Evolutionary conservation across 2,329 filamentous ascomycete species (phyloP), one percentile per base, ranked within the genome.

Genomic region (Parafenestella ontariensis): DNA sequence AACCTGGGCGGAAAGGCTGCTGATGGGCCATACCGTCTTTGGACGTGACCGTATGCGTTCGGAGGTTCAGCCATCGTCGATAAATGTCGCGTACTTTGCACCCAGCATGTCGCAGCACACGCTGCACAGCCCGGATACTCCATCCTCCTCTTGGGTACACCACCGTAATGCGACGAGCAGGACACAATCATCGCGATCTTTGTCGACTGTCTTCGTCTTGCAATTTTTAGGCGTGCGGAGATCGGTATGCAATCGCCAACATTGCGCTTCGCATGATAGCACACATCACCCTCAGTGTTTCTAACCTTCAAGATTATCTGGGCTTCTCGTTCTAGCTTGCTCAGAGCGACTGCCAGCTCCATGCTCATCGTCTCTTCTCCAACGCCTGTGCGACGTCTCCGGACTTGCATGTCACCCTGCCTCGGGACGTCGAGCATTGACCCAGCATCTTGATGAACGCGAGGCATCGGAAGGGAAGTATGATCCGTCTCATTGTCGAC

Each of bases 381-480:
- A 41, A 34, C 41, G 28, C 46, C 46, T 44, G 39, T 54, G 51
- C 34, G 46, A 46, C 41, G 31, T 53, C 51, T 36, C 48, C 26
- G 42, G 46, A 37, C 34, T 54, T 46, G 46, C 31, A 57, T 43
- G 46, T 42, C 46, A 57, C 13, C 15, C 6, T 45, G 28, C 6
- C 5, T 3, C 7, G 29, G 2, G 42, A 13, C 28, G 13, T 45
- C 28, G 26, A 33, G 20, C 15, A 21, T 8, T n/a, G 21, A n/a
- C 23, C 17, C 18, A 11, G 28, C 41, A 20, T n/a, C 3, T 17
- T 15, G 33, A 20, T 40, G 34, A 41, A 21, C 5, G 31, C 36
- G 26, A 41, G 43, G 21, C 42, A 26, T 43, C 23, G 42, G 46
- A 48, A 54, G 46, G 46, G 46, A 54, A 58, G 43, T 54, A 54